Evolutionary conservation across 805 yeast genomes (phyloP), one percentile per base, ranked within the genome.

Genomic region (Monosporozyma servazzii): DNA sequence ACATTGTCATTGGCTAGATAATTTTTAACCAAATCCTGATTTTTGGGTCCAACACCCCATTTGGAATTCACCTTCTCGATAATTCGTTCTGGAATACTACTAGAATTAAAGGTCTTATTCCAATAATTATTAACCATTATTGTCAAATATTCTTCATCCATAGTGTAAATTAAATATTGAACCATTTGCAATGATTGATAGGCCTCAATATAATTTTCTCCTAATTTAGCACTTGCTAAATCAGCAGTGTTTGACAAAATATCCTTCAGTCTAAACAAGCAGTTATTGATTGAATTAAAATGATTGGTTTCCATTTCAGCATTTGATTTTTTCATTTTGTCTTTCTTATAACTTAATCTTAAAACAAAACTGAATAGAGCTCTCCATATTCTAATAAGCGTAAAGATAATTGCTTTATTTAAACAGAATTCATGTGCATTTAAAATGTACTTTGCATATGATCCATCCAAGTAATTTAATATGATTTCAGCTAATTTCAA

Each of bases 41-140:
- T 47, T 30, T 51, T 51, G 3, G 54, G 49, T 17, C 55, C 50
- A 11, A 59, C 21, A 9, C 63, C 64, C 64, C 64, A 60, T 50
- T 60, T 60, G 50, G 56, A 47, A 25, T 49, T 46, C 4, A 60
- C 25, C 36, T 54, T 54, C 15, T 51, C 50, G 3, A 52, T 31
- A 3, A 58, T 53, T 15, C 49, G 51, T 25, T 51, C 54, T 9
- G 54, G 51, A 36, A 50, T 52, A n/a, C 48, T 53, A 5, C 42
- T 40, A 5, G 44, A 47, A 47, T 49, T 36, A 23, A 49, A 50
- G 3, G 45, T 52, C 33, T 43, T 52, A 13, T 51, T 49, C 60
- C 59, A 58, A 49, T 52, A 59, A 27, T 37, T 51, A 9, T 51
- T 51, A 3, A 50, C 49, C 8, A 44, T 30, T 3, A 31, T 39